Evolutionary conservation across 371 early-diverging fungal genomes (phyloP).

Genomic region (Fennellomyces sp.): DNA sequence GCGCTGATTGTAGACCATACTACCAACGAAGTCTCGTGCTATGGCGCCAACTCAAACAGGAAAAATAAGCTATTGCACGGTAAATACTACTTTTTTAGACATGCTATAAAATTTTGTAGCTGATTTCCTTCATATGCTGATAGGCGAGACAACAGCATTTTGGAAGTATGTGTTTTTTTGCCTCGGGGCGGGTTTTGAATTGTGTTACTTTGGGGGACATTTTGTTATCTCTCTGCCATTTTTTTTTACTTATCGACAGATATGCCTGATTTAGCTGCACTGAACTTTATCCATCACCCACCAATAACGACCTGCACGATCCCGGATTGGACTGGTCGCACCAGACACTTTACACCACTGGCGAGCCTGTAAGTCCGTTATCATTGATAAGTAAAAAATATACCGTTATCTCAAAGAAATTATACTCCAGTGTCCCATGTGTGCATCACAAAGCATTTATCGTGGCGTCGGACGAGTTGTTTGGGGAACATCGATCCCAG

Average conservation of each 20-base stretch:
- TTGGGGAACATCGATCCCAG: slow-evolving; percentile 41
- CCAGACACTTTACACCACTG: slow-evolving; percentile 41
- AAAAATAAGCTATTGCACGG: slow-evolving; percentile 38
- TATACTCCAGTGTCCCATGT: slow-evolving; percentile 35
- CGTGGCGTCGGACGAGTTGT: slow-evolving; percentile 38
- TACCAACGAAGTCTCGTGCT: slow-evolving; percentile 36
- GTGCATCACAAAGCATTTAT: slow-evolving; percentile 38
- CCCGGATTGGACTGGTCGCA: slow-evolving; percentile 38
- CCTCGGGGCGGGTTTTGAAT: background rate
- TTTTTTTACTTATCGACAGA: slow-evolving; percentile 19
- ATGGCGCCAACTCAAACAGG: slow-evolving; percentile 33
- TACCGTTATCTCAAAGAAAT: slow-evolving; percentile 2
- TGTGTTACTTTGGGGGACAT: background rate
- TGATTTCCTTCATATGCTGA: background rate
- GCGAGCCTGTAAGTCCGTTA: slow-evolving; percentile 30
- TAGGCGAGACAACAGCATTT: slow-evolving; percentile 41
- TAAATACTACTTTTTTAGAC: slow-evolving; percentile 2
- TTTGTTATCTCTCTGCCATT: background rate
- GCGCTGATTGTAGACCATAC: slow-evolving; percentile 38
- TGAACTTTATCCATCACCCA: slow-evolving; percentile 38
- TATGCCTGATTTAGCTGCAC: slow-evolving; percentile 31
- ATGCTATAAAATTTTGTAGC: background rate
- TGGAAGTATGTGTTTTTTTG: slow-evolving; percentile 32
- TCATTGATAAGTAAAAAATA: slow-evolving; percentile 6
- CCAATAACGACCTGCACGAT: slow-evolving; percentile 27